Percentiles rank a stretch among this genome's conserved stretches.
These are phyloP conservation scores for Camellia lanceoleosa DNA, from an alignment of 148 eudicot genomes.

Conservation along the genomic window DNA sequence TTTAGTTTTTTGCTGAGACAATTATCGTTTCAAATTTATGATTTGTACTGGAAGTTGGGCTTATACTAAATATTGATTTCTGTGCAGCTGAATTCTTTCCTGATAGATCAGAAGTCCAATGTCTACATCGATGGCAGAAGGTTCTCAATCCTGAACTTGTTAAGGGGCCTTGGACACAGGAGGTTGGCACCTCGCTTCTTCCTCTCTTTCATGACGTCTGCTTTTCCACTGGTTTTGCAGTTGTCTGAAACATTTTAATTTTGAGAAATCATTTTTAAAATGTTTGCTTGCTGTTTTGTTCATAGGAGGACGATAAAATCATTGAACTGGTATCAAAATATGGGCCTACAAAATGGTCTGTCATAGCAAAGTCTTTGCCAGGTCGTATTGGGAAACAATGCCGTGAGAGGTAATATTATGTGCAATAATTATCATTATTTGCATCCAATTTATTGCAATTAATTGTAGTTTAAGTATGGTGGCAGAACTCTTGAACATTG, in stretches of 20 bases:
- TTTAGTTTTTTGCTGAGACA: background rate
- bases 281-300: conserved; percentile 5
- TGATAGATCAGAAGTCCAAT: conserved; percentile 93
- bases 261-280: background rate
- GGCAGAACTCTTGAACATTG: background rate
- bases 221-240: background rate
- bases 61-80: conserved; percentile 2
- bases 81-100: conserved; percentile 84
- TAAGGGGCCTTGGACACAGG: conserved; percentile 91
- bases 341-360: conserved; percentile 91
- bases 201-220: background rate
- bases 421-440: background rate
- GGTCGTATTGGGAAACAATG: conserved; percentile 97
- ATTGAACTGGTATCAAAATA: conserved; percentile 65
- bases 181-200: conserved; percentile 39
- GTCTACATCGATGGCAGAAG: conserved; percentile 93
- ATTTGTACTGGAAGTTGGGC: too few species aligned
- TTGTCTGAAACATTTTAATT: background rate
- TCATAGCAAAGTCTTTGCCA: conserved; percentile 76
- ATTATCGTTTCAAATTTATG: background rate
- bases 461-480: background rate
- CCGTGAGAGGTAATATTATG: conserved; percentile 67
- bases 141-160: conserved; percentile 94
- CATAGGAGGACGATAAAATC: conserved; percentile 85
- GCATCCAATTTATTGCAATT: background rate